phyloP scores from a whole-genome alignment of 1,139 yeast species.

The Pneumocystis canis region DNA sequence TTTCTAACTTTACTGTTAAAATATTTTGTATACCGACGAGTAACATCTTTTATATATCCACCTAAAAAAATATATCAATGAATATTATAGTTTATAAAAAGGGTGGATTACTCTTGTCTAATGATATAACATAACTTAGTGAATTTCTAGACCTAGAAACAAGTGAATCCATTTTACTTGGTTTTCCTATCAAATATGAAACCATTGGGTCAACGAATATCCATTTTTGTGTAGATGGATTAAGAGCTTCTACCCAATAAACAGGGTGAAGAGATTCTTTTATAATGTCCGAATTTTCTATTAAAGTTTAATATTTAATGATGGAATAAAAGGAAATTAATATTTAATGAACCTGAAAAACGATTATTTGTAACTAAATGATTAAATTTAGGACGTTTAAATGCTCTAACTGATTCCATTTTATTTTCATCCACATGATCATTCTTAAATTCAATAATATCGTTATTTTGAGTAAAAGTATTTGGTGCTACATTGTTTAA shows the following conservation, averaged over 20 bases:
- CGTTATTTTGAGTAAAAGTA: constrained; percentile 25
- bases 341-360: neutral
- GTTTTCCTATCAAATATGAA: constrained; percentile 52
- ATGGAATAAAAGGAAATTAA: neutral
- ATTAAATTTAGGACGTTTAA: neutral
- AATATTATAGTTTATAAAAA: neutral
- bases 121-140: constrained; percentile 63
- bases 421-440: constrained; percentile 34
- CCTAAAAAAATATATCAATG: constrained; percentile 14
- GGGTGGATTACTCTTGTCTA: constrained; percentile 30
- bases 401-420: neutral
- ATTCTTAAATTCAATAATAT: constrained; percentile 83
- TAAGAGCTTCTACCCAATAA: constrained; percentile 94
- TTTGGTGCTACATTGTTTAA: neutral
- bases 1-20: constrained; percentile 64
- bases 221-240: constrained; percentile 56
- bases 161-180: constrained; percentile 71
- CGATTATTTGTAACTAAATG: neutral
- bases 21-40: constrained; percentile 59
- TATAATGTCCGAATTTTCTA: neutral
- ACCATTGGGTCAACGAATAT: constrained; percentile 72
- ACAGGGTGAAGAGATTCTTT: constrained; percentile 42
- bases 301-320: neutral
- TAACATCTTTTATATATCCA: constrained; percentile 64
- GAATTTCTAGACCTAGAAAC: constrained; percentile 42